Conservation (phyloP, 2,329 filamentous ascomycete genomes). For the Akanthomyces dipterigenus region DNA sequence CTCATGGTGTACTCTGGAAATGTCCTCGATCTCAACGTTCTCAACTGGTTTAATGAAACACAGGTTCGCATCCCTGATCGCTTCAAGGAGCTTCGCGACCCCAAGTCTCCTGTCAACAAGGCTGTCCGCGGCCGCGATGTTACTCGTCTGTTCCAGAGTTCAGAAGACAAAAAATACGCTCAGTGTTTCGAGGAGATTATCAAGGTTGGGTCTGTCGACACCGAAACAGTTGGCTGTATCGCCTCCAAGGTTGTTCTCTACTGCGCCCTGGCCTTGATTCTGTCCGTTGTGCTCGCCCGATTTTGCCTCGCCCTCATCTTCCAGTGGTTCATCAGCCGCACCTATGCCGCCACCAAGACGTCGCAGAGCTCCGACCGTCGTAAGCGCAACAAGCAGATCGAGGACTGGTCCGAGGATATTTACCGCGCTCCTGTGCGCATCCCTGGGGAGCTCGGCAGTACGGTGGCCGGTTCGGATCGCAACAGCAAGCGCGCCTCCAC, state of each 20-base stretch:
- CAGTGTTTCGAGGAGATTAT: slow-evolving; percentile 89
- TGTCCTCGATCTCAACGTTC: slow-evolving; percentile 81
- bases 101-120: slow-evolving; percentile 49
- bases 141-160: slow-evolving; percentile 77
- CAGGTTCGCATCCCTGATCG: slow-evolving; percentile 69
- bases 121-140: slow-evolving; percentile 77
- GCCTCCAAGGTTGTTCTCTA: slow-evolving; percentile 96
- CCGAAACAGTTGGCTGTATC: slow-evolving; percentile 93
- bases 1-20: slow-evolving; percentile 91
- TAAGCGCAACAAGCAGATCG: slow-evolving; percentile 85
- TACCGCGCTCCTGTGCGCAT: slow-evolving; percentile 84
- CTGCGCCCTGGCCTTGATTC: slow-evolving; percentile 82
- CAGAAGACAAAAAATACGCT: slow-evolving; percentile 71
- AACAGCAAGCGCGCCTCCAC: slow-evolving; percentile 72
- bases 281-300: slow-evolving; percentile 78
- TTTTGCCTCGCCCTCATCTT: slow-evolving; percentile 87
- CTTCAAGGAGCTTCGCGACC: slow-evolving; percentile 74
- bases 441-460: slow-evolving; percentile 62
- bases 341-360: slow-evolving; percentile 78
- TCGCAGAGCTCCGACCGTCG: slow-evolving; percentile 75
- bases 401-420: slow-evolving; percentile 97
- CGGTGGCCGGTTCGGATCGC: slow-evolving; percentile 58
- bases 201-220: slow-evolving; percentile 93
- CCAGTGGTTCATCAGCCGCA: slow-evolving; percentile 90
- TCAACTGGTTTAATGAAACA: slow-evolving; percentile 81